Conservation (phyloP, 169 alveolate species). For the Cardiosporidium cionae region DNA sequence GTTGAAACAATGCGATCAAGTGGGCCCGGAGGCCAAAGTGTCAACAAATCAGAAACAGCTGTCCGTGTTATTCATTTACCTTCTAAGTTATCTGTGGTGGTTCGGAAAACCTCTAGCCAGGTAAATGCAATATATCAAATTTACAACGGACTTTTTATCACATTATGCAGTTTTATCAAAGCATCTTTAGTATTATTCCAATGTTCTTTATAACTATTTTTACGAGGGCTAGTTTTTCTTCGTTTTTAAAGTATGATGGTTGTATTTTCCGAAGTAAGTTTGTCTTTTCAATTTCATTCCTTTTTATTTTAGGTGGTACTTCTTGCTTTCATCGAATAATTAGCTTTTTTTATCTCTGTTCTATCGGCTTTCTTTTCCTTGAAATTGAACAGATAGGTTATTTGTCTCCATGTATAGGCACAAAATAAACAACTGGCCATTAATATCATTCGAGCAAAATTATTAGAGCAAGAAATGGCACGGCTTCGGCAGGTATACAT, state of each 20-base stretch:
- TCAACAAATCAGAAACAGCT: constrained; percentile 87
- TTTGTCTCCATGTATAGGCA: too few species aligned
- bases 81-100: constrained; percentile 73
- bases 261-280: too few species aligned
- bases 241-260: too few species aligned
- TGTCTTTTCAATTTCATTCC: too few species aligned
- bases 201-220: too few species aligned
- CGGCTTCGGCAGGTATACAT: background rate
- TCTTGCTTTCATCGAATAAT: background rate
- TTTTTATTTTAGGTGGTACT: too few species aligned
- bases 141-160: background rate
- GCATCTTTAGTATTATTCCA: too few species aligned
- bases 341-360: background rate
- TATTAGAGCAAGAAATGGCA: background rate
- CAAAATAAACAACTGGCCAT: constrained; percentile 4
- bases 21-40: constrained; percentile 93
- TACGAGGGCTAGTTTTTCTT: too few species aligned
- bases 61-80: constrained; percentile 84
- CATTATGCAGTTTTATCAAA: too few species aligned
- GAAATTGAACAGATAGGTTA: too few species aligned
- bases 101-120: constrained; percentile 21
- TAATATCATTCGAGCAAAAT: background rate
- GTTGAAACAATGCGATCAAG: constrained; percentile 81
- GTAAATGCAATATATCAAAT: background rate
- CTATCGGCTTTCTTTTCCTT: too few species aligned